Evolutionary conservation across 441 rosid genomes (phyloP), one percentile per base, ranked within the genome.

Genomic region (Pelargonium fulgidum): DNA sequence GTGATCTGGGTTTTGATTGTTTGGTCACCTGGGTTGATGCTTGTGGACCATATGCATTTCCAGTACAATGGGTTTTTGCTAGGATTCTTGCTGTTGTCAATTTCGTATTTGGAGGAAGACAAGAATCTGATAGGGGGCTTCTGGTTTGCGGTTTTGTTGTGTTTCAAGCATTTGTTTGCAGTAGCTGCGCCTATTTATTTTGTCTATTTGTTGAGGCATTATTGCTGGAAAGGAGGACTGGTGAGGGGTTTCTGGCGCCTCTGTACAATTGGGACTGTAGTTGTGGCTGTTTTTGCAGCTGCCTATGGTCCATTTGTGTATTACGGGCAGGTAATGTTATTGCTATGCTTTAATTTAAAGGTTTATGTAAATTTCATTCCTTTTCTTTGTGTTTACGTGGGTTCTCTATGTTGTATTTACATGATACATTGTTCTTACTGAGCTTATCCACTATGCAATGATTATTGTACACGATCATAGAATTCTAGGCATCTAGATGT

Each of bases 161-260:
- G 97, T 68, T 93, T 93, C 59, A 93, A 93, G 80, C 97, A 93
- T 72, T 83, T 93, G 83, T 93, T 89, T 73, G 97, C 97, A 0
- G 93, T 91, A 7, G 96, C 99, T 39, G 99, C 92, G 8, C 99
- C 97, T 16, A 85, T 91, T 76, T 91, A 88, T 82, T 91, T 91
- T 65, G 89, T 91, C 16, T 93, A 91, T 75, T 72, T 93, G 67
- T 74, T 93, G 65, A 81, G 89, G 84, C 97, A 88, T 81, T 93
- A 88, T 79, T 93, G 96, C 50, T 81, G 92, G 85, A 19, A 19
- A 59, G 73, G 85, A 65, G 92, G 89, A 50, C 68, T 84, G 13
- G 72, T 69, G 17, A 73, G 70, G 67, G 92, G 94, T 19, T 83
- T 85, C 4, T 70, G 81, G 56, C 77, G 88, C 77, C 80, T 93